phyloP scores from a whole-genome alignment of 208 protist genomes.

The Leishmania lainsoni region DNA sequence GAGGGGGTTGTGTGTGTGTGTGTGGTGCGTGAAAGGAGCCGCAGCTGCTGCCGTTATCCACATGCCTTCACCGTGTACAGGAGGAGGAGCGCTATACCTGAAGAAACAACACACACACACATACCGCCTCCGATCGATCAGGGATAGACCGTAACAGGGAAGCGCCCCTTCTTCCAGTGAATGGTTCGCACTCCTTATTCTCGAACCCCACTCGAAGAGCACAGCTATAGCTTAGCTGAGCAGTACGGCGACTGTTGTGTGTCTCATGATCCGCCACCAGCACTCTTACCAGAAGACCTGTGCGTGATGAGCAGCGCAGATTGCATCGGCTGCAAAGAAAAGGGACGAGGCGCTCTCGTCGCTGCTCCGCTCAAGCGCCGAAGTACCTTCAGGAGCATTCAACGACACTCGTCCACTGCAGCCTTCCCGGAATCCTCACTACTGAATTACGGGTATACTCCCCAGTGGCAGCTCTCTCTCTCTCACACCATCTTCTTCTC shows the following conservation, averaged over 20 bases:
- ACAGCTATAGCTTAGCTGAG: not conserved
- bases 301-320: not conserved
- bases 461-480: not conserved
- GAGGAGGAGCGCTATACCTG: not conserved
- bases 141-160: not conserved
- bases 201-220: not conserved
- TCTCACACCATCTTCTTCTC: not conserved
- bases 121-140: not conserved
- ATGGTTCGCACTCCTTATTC: not conserved
- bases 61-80: too few species aligned
- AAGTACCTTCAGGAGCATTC: not conserved
- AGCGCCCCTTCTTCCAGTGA: not conserved
- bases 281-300: not conserved
- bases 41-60: not conserved
- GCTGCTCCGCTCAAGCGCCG: not conserved
- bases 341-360: not conserved
- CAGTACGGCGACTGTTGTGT: not conserved
- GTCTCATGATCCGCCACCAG: not conserved
- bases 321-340: not conserved
- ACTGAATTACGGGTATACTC: not conserved
- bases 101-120: too few species aligned
- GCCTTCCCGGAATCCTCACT: not conserved
- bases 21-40: not conserved
- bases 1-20: not conserved
- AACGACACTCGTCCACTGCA: not conserved